Evolutionary conservation across 2,329 filamentous ascomycete species (phyloP), one percentile per base, ranked within the genome.

Genomic region (Penicillium freii): DNA sequence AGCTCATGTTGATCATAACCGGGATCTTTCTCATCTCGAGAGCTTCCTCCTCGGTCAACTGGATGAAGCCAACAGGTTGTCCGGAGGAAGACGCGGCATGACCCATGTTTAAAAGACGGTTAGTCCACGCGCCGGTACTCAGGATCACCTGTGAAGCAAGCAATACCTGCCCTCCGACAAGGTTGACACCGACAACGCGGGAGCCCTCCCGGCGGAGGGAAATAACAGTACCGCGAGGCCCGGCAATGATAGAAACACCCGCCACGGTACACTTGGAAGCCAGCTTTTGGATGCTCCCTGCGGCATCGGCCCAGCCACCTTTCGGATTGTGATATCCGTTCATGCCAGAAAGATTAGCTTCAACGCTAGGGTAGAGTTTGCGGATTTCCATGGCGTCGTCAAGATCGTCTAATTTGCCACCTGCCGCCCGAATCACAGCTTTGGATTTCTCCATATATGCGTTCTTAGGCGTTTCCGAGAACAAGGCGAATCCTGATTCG

Each of bases 121-220:
- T 85, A 1, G 89, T 90, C 92, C 92, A 96, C 3, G 92, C 91
- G 9, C 92, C 92, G 0, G 91, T 86, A 0, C 91, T 90, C 3
- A 94, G 80, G 50, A 96, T 81, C n/a, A 89, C 87, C 6, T 93
- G 80, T 38, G 89, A 86, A 1, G 87, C 89, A 13, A 74, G 76
- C 3, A 89, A 61, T 27, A 69, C 73, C 10, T 70, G 69, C 0
- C 80, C 81, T 54, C 80, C 74, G 2, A 68, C 64, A 8, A 87
- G 74, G n/a, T 75, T 79, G 23, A 80, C 89, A 34, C 90, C 90
- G 0, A 80, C 78, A n/a, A 84, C 64, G 9, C 59, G 58, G 2
- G 61, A 59, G 2, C 61, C 62, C 17, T 61, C 76, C 27, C 63
- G 64, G 42, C 62, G 60, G 67, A 71, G 60, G 1, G 67, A 70